A percentile compares a stretch with the other conserved stretches of the same genome.
Conservation (phyloP, 164 flowering plant genomes). For the Amborella trichopoda region DNA sequence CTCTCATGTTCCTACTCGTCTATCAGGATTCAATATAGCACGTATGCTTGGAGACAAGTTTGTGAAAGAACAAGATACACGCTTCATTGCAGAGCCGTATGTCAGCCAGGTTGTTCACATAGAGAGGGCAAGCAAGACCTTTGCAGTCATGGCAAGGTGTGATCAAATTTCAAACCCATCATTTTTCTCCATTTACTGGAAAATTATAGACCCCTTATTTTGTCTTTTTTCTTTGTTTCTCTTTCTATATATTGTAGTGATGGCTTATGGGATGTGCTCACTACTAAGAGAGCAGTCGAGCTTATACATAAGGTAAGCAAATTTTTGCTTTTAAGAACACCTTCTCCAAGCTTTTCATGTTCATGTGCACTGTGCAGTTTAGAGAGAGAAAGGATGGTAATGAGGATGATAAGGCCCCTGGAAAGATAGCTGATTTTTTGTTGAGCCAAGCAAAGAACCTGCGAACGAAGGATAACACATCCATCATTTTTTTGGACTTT, state of each 20-base stretch:
- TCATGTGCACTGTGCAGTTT: conserved; percentile 23
- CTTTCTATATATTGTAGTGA: conserved; percentile 37
- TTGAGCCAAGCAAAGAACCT: conserved; percentile 71
- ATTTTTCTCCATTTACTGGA: too few species aligned
- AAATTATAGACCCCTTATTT: too few species aligned
- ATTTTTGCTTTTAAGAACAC: neutral
- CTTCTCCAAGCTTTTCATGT: neutral
- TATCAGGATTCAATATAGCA: conserved; percentile 85
- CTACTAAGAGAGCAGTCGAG: conserved; percentile 62
- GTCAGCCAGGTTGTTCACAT: conserved; percentile 63
- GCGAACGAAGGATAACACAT: conserved; percentile 93
- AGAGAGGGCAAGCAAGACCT: conserved; percentile 40
- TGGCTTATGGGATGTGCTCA: conserved; percentile 96
- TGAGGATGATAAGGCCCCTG: conserved; percentile 39
- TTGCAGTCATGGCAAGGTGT: conserved; percentile 88
- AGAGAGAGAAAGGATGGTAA: conserved; percentile 26
- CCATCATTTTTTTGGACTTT: conserved; percentile 76
- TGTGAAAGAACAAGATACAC: conserved; percentile 77
- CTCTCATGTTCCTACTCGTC: too few species aligned
- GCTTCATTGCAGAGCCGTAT: conserved; percentile 87
- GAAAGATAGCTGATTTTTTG: conserved; percentile 60
- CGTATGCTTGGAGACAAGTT: conserved; percentile 98
- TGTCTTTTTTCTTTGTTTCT: neutral
- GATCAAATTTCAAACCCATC: too few species aligned
- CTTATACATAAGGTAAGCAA: conserved; percentile 60